phyloP scores from a whole-genome alignment of 495 filamentous ascomycete species.

The Tuber magnatum region DNA sequence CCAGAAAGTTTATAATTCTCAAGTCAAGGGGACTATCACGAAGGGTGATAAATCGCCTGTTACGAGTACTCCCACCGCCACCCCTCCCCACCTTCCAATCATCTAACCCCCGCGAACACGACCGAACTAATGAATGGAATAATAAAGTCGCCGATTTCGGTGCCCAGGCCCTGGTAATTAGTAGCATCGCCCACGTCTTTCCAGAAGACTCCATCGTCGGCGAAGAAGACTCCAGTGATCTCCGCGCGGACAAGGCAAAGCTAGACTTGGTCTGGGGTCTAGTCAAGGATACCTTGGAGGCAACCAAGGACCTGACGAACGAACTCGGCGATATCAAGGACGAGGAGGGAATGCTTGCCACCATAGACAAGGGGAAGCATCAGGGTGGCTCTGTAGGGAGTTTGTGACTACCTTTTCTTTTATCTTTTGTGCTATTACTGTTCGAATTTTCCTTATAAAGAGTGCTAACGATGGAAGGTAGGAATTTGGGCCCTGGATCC shows the following conservation, averaged over 20 bases:
- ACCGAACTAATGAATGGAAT: slow-evolving; percentile 5
- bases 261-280: slow-evolving; percentile 73
- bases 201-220: slow-evolving; percentile 85
- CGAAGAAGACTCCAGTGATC: slow-evolving; percentile 79
- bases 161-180: slow-evolving; percentile 91
- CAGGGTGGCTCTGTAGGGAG: slow-evolving; percentile 70
- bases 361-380: slow-evolving; percentile 78
- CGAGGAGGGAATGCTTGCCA: slow-evolving; percentile 69
- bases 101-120: not conserved
- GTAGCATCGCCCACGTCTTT: slow-evolving; percentile 80
- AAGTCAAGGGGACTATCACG: slow-evolving; percentile 83
- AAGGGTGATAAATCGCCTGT: slow-evolving; percentile 95
- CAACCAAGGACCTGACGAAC: slow-evolving; percentile 55
- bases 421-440: not conserved
- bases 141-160: slow-evolving; percentile 76
- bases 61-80: slow-evolving; percentile 55
- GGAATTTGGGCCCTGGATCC: slow-evolving; percentile 92
- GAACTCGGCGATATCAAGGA: slow-evolving; percentile 57
- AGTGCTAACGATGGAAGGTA: slow-evolving; percentile 8
- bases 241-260: slow-evolving; percentile 61
- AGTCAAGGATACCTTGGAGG: slow-evolving; percentile 66
- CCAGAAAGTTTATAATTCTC: slow-evolving; percentile 84
- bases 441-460: not conserved
- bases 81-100: not conserved
- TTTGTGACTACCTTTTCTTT: slow-evolving; percentile 18